Conservation (phyloP, 139 green algal genomes). For the Tetratostichococcus sp. region DNA sequence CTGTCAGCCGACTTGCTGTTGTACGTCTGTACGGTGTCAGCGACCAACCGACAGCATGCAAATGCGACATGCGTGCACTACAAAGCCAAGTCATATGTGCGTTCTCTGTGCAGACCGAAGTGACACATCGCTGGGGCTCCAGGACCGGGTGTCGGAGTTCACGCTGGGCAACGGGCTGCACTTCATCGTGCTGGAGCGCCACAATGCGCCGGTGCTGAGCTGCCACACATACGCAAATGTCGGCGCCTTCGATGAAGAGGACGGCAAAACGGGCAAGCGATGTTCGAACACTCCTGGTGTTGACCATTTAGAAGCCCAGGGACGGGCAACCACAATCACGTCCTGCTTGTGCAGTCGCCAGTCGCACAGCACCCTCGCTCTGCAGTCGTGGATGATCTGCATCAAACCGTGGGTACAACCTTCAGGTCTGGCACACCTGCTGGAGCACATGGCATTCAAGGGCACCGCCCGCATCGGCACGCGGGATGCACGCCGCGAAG, state of each 20-base stretch:
- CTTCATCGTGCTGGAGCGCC: conserved; percentile 76
- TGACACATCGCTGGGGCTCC: conserved; percentile 23
- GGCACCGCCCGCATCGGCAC: conserved; percentile 50
- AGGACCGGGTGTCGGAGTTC: conserved; percentile 68
- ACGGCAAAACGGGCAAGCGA: conserved; percentile 56
- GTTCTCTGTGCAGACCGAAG: not conserved
- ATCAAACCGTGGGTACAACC: too few relatives aligned
- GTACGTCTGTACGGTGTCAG: not conserved
- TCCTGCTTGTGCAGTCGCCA: too few relatives aligned
- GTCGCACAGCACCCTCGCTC: too few relatives aligned
- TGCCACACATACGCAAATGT: conserved; percentile 75
- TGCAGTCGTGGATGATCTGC: too few relatives aligned
- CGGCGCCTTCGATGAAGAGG: conserved; percentile 68
- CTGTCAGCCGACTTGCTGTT: not conserved
- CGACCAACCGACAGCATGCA: not conserved
- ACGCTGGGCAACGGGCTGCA: conserved; percentile 81
- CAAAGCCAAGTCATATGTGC: too few relatives aligned
- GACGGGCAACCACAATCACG: too few relatives aligned
- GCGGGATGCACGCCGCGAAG: conserved; percentile 36
- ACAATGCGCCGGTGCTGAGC: conserved; percentile 62
- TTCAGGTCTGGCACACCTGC: conserved; percentile 74
- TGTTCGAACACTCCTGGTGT: not conserved
- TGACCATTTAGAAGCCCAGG: too few relatives aligned
- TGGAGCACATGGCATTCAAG: conserved; percentile 90
- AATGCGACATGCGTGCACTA: not conserved